Base-by-base conservation (phyloP, 2,329 filamentous ascomycete genomes). In the Fusarium metavorans region DNA sequence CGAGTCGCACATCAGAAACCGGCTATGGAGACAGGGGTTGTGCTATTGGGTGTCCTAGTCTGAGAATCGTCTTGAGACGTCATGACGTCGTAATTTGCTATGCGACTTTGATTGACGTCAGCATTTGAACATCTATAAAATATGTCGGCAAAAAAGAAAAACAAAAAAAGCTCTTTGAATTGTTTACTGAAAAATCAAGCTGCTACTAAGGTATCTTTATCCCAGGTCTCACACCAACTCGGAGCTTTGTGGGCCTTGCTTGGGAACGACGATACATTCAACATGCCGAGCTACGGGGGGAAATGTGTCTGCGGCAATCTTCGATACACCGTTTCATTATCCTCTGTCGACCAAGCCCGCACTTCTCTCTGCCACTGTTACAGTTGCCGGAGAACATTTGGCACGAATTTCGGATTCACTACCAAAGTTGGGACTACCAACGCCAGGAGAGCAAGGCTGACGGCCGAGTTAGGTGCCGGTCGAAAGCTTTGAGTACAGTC, bases 291-390 rank as follows among this genome's bases (percentile, higher is more conserved):
- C 35, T 73, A 74, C 20, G 61, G 27, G 0, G 71, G 71, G 3
- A 72, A 72, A 50, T 74, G 71, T 5, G 61, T 74, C 1, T 74
- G 72, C 27, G 64, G 71, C 2, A 66, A 66, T 18, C 5, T 74
- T n/a, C 58, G 61, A 10, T 74, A 72, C 18, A 72, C 64, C 20
- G 64, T 74, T 1, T 66, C 64, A 13, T 2, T 74, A 8, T 58
- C 56, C 20, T 74, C 72, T 0, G 64, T 68, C 0, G 64, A 72
- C 4, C 64, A 74, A 30, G 71, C 72, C 6, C 57, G 71, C 32
- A 72, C 71, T 0, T 74, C 71, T 1, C 35, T 74, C 0, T 74
- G 72, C 1, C 71, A 74, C 2, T 74, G 71, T 6, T 56, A 35
- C 5, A 74, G 71, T 7, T 74, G 71, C 8, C 48, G 50, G 18